Conservation (phyloP, 225 moss, liverwort and hornwort genomes). For the Asterella californica region DNA sequence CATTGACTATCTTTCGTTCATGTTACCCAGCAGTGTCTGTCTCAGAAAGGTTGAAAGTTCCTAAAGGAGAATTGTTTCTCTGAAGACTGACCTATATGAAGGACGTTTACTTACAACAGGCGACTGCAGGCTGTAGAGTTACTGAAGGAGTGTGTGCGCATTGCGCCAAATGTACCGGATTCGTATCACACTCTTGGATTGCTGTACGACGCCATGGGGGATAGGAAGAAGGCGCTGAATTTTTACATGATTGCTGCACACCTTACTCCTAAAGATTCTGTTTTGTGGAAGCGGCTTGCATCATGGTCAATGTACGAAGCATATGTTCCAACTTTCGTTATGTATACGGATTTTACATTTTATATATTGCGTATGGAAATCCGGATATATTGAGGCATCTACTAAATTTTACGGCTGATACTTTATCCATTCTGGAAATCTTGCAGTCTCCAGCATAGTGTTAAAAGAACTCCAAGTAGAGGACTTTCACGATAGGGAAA, state of each 20-base stretch:
- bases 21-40: not conserved
- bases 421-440: no score
- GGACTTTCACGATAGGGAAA: not conserved
- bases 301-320: constrained; percentile 89
- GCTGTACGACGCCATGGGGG: constrained; percentile 90
- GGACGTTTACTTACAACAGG: not conserved
- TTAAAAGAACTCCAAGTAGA: not conserved
- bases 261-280: constrained; percentile 91
- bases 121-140: constrained; percentile 70
- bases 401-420: no score
- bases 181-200: constrained; percentile 96
- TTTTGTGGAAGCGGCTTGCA: constrained; percentile 94
- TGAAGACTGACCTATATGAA: not conserved
- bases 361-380: no score
- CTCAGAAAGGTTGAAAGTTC: not conserved
- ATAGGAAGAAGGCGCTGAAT: constrained; percentile 91
- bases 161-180: constrained; percentile 96
- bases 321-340: not conserved
- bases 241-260: constrained; percentile 99
- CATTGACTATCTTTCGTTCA: not conserved
- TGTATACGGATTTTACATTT: no score
- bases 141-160: constrained; percentile 89
- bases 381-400: no score
- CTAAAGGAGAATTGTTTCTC: not conserved
- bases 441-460: no score